Evolutionary conservation across 192 early-diverging fungal genomes (phyloP), one percentile per base, ranked within the genome.

Genomic region (Backusella parvicylindrica): DNA sequence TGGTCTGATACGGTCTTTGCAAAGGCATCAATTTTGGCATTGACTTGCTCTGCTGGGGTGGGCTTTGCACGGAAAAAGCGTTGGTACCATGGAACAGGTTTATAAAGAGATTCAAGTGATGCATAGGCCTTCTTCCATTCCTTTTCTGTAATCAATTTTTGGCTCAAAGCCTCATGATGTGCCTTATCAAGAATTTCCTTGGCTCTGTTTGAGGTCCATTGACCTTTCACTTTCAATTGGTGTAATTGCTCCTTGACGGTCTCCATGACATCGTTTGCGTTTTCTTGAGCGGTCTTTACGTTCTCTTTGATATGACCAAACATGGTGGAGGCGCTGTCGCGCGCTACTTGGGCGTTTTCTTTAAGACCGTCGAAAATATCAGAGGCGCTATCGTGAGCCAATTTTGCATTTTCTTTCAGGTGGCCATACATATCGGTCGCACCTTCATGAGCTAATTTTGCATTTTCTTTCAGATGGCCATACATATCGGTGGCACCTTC

Each of bases 21-120:
- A 4, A 60, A 60, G 12, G 53, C 21, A 28, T 60, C 53, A 2
- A 60, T 60, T 28, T 60, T 60, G 28, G 23, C 53, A 60, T 60
- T 60, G 12, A 60, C n/a, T 26, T 60, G 21, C 11, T 60, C 53
- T 60, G 23, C 53, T 60, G 56, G 50, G 16, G 50, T 30, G 8
- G 56, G 71, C 6, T 72, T 56, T 0, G 33, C n/a, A 1, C 38
- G 33, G 30, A 63, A 38, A 5, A 73, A 35, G 18, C 60, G 56
- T 33, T 73, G 72, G 28, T 73, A 64, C 72, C 72, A 73, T 32
- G 56, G 38, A 60, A 36, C 60, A 6, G 31, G n/a, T 32, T 73
- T 35, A n/a, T 40, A 65, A 1, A 28, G 15, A 8, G 26, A 38
- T 3, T 31, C 30, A 18, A 73, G n/a, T 37, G 32, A 23, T 41